These are phyloP conservation scores for Cryptococcus hybrid DNA, from an alignment of 1,284 basidiomycete genomes.

Conservation along the genomic window DNA sequence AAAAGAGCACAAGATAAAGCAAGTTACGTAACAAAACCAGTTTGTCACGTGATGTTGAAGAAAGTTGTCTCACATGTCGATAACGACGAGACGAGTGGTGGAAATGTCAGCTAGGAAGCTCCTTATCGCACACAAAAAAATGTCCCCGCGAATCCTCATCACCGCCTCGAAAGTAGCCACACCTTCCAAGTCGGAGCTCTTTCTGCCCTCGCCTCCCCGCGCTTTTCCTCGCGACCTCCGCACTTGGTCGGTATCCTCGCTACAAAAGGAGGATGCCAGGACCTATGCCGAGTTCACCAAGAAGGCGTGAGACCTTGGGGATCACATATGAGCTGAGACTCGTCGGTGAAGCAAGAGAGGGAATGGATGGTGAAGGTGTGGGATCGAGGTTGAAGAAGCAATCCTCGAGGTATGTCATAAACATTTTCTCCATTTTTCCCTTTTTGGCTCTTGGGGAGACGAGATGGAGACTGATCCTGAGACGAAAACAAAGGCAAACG, in stretches of 20 bases:
- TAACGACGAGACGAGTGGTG: too few relatives aligned
- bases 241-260: constrained; percentile 91
- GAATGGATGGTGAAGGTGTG: constrained; percentile 52
- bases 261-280: constrained; percentile 78
- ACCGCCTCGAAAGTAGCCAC: constrained; percentile 50
- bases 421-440: constrained; percentile 3
- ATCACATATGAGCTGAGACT: constrained; percentile 78
- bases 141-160: too few relatives aligned
- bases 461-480: constrained; percentile 8
- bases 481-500: constrained; percentile 61
- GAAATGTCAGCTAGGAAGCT: too few relatives aligned
- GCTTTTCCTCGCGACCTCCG: constrained; percentile 53
- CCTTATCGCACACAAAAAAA: too few relatives aligned
- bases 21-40: too few relatives aligned
- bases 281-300: constrained; percentile 92
- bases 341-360: constrained; percentile 58
- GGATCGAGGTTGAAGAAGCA: constrained; percentile 84
- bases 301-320: constrained; percentile 73
- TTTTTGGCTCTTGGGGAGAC: too few relatives aligned
- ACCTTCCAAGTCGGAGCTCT: constrained; percentile 50
- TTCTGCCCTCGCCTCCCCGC: constrained; percentile 23
- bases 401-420: constrained; percentile 65
- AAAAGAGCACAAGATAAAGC: too few relatives aligned
- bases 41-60: too few relatives aligned
- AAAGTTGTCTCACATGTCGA: too few relatives aligned